Conservation (phyloP, 345 rosid genomes). For the Noccaea caerulescens region DNA sequence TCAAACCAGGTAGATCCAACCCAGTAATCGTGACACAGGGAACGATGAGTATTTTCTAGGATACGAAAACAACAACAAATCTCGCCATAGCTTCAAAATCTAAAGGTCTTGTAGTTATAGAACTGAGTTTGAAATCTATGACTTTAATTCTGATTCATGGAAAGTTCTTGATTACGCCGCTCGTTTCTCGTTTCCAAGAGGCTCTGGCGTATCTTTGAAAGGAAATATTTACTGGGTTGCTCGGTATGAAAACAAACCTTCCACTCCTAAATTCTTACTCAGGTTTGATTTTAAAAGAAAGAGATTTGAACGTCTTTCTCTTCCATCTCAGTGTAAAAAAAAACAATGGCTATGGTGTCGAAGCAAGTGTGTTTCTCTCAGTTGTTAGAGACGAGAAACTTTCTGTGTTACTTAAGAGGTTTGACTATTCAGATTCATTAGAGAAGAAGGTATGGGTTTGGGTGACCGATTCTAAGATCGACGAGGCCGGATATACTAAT, state of each 20-base stretch:
- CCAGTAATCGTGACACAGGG: background rate
- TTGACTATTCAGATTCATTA: background rate
- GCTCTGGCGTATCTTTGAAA: background rate
- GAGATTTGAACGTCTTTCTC: background rate
- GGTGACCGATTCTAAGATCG: background rate
- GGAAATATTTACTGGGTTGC: background rate
- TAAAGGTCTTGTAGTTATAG: too few relatives aligned
- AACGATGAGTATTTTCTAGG: background rate
- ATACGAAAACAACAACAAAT: background rate
- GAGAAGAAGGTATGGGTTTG: background rate
- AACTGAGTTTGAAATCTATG: background rate
- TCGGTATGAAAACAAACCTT: background rate
- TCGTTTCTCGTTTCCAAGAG: background rate
- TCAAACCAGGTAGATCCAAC: background rate
- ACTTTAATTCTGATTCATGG: conserved; percentile 13
- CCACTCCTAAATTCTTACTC: background rate
- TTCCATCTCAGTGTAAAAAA: background rate
- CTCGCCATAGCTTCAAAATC: background rate
- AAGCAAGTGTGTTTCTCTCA: background rate
- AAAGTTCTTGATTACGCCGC: background rate
- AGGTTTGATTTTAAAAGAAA: conserved; percentile 7
- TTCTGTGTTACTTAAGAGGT: background rate
- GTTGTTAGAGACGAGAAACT: background rate
- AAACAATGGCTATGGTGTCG: background rate
- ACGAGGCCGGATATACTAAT: background rate